Evolutionary conservation across 768 basidiomycete genomes (phyloP).

Genomic region (Phlegmacium glaucopus): DNA sequence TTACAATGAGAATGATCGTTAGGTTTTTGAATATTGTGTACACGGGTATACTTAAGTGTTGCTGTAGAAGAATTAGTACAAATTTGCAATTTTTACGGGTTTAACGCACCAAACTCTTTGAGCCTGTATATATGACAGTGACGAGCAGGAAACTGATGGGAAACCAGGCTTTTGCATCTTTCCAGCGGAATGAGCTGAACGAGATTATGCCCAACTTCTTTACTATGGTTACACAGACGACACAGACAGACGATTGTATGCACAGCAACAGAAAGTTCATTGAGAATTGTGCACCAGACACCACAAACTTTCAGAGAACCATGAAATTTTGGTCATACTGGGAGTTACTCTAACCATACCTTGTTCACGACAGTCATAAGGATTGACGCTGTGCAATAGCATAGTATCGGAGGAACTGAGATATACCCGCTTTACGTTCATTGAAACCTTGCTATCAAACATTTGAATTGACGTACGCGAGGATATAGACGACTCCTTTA

Average conservation of each 20-base stretch:
- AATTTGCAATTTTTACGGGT: background rate
- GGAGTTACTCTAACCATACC: slow-evolving; percentile 37
- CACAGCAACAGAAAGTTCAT: slow-evolving; percentile 96
- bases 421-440: background rate
- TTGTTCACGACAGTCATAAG: slow-evolving; percentile 98
- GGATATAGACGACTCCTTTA: slow-evolving; percentile 23
- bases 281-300: slow-evolving; percentile 88
- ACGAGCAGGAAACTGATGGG: slow-evolving; percentile 93
- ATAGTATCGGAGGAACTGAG: slow-evolving; percentile 75
- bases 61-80: slow-evolving; percentile 44
- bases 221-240: slow-evolving; percentile 65
- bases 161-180: slow-evolving; percentile 91
- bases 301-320: slow-evolving; percentile 68
- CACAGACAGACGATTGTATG: slow-evolving; percentile 89
- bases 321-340: background rate
- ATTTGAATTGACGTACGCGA: slow-evolving; percentile 15
- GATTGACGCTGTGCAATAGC: slow-evolving; percentile 91
- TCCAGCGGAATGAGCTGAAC: slow-evolving; percentile 77
- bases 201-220: slow-evolving; percentile 79
- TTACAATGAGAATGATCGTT: slow-evolving; percentile 96
- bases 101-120: slow-evolving; percentile 84
- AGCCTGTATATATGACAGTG: slow-evolving; percentile 95
- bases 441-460: background rate
- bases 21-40: slow-evolving; percentile 99
- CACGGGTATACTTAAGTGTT: slow-evolving; percentile 95